Evolutionary conservation across 352 stramenopile species (phyloP), one percentile per base, ranked within the genome.

Genomic region (Pythium monospermum): DNA sequence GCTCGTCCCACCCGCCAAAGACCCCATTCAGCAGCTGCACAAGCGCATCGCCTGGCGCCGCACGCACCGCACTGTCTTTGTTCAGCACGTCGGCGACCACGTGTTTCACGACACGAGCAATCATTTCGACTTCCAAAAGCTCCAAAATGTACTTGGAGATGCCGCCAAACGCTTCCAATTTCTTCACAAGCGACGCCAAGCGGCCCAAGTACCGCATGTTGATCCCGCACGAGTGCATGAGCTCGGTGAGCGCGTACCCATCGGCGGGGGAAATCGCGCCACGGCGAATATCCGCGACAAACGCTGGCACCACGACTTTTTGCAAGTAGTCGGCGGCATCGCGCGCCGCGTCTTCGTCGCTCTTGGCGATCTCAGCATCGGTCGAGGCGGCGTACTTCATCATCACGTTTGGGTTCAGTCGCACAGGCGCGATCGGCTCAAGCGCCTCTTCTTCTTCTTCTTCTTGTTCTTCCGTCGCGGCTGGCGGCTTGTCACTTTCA

Each of bases 171-270:
- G 64, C 48, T 66, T 98, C 94, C 35, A 98, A 76, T 28, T 91
- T 83, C 60, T 83, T 83, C 27, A 85, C 79, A 25, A 98, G 73
- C 48, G 78, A 81, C 19, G 94, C 95, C 12, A 98, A 52, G 50
- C 85, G 75, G 26, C 96, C 96, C 19, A 98, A 67, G 68, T 99
- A 98, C 43, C 96, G 85, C 81, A 97, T 97, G 64, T 99, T 99
- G 41, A 99, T 96, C 43, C 96, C 96, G 62, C 80, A 87, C 54
- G 87, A 87, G 68, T 99, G 96, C 69, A 99, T 87, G 31, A 97
- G 73, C 32, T 98, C 88, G 23, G 89, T 97, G 4, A 99, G 76
- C 30, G 80, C 81, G 36, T 85, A 82, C 6, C 96, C 96, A 66
- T 98, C 96, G 15, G 80, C 71, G 7, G 87, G 83, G 3, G 73